Evolutionary conservation across 2,329 filamentous ascomycete genomes (phyloP), one percentile per base, ranked within the genome.

Genomic region (Dothideomycetes sp.): DNA sequence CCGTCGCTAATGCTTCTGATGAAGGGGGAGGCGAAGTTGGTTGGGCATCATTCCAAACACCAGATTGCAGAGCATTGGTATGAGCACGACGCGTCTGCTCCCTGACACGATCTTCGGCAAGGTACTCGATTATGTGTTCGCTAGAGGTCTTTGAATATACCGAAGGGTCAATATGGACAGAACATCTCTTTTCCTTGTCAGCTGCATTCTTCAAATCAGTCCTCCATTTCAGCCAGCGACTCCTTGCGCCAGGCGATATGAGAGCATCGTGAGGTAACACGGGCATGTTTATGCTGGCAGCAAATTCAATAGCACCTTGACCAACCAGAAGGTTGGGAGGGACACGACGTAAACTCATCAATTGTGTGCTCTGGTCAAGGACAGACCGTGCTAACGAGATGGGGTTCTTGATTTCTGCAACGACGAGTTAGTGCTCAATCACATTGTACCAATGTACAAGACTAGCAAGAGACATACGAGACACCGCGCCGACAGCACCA

Each of bases 281-380:
- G 0, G 74, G 65, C 57, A 96, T 76, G 7, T 84, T 80, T 50
- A 87, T 75, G 45, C 89, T 79, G 46, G 76, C 75, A 1, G 89
- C 91, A 61, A 93, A 98, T n/a, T 82, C 75, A 30, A 76, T 81
- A 12, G 91, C 91, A 9, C 91, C 91, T 50, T 84, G 71, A 23
- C 86, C 85, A 9, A 94, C 84, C 2, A 98, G 73, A 17, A 95
- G 76, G 53, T 95, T 96, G 8, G 91, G 91, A 7, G 93, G 88
- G 4, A 98, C 87, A 42, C 91, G 80, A 41, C 84, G 78, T 36
- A 96, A 73, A 6, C 85, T 84, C n/a, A 96, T 64, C 1, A 83
- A 78, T 44, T 78, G 73, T 35, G 76, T 82, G 43, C 85, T 84
- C 44, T 76, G 73, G 43, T 94, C 82, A 16, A 94, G 77, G 18